Percentiles rank a stretch among this genome's conserved stretches.
These are phyloP conservation scores for Eurotiales sp. DNA, from an alignment of 2,329 filamentous ascomycete species.

Conservation along the genomic window DNA sequence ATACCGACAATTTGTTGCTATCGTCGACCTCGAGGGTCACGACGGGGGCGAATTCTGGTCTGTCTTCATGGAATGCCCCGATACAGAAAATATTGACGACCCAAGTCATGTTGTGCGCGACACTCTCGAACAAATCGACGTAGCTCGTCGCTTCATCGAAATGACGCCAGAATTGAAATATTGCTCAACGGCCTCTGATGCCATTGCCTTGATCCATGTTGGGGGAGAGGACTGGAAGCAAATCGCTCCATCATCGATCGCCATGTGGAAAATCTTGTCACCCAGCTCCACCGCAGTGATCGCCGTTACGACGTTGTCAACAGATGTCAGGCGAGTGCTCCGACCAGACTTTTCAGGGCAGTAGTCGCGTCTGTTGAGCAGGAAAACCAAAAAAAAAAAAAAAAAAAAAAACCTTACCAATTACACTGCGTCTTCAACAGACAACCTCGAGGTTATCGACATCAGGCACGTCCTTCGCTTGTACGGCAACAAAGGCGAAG, in stretches of 20 bases:
- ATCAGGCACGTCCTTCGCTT: not conserved
- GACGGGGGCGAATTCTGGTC: conserved; percentile 31
- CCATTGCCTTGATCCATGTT: not conserved
- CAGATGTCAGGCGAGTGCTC: not conserved
- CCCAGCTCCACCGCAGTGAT: no score
- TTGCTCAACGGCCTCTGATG: conserved; percentile 7
- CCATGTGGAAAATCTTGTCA: no score
- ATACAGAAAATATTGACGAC: conserved; percentile 17
- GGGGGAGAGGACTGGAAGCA: no score
- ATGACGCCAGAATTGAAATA: conserved; percentile 16
- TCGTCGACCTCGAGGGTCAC: conserved; percentile 16
- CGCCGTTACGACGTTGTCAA: not conserved
- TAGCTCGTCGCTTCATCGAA: conserved; percentile 19
- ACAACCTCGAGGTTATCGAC: not conserved
- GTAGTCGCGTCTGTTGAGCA: not conserved
- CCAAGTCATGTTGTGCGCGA: conserved; percentile 20
- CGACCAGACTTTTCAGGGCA: no score
- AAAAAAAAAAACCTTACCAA: not conserved
- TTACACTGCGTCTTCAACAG: not conserved
- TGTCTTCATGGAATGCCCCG: conserved; percentile 25
- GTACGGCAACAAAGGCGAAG: not conserved
- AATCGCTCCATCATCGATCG: no score
- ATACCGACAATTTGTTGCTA: not conserved
- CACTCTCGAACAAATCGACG: conserved; percentile 24
- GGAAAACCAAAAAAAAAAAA: no score